These are phyloP conservation scores for Castanea sativa DNA, from an alignment of 306 rosid species.

Conservation along the genomic window DNA sequence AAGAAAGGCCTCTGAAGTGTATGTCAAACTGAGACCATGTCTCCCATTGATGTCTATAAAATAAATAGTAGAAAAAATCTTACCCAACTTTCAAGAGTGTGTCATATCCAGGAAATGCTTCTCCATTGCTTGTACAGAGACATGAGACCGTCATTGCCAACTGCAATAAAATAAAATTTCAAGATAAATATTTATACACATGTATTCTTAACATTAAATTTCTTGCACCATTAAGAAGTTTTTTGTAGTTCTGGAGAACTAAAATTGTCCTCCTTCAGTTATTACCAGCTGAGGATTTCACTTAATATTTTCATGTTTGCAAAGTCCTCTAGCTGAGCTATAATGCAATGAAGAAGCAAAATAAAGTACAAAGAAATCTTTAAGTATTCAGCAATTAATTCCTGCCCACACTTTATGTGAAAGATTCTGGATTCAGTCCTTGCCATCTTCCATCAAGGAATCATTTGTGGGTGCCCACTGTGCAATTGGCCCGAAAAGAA, in stretches of 20 bases:
- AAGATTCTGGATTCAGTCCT: neutral
- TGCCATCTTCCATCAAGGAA: neutral
- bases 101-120: conserved; percentile 82
- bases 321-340: neutral
- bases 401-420: neutral
- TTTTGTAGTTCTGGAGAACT: neutral
- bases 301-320: neutral
- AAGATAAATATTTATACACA: conserved; percentile 22
- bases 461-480: neutral
- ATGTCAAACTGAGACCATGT: neutral
- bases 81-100: conserved; percentile 85
- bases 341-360: neutral
- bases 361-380: neutral
- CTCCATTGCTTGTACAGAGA: conserved; percentile 78
- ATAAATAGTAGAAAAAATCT: conserved; percentile 20
- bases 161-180: conserved; percentile 50
- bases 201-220: conserved; percentile 1
- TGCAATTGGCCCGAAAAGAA: neutral
- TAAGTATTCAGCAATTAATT: neutral
- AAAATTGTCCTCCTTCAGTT: neutral
- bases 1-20: neutral
- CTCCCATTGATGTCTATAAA: neutral
- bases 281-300: neutral
- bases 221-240: neutral
- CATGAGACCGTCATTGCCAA: conserved; percentile 61